These are phyloP conservation scores for Sphenostylis stenocarpa DNA, from an alignment of 306 rosid species.

Conservation along the genomic window DNA sequence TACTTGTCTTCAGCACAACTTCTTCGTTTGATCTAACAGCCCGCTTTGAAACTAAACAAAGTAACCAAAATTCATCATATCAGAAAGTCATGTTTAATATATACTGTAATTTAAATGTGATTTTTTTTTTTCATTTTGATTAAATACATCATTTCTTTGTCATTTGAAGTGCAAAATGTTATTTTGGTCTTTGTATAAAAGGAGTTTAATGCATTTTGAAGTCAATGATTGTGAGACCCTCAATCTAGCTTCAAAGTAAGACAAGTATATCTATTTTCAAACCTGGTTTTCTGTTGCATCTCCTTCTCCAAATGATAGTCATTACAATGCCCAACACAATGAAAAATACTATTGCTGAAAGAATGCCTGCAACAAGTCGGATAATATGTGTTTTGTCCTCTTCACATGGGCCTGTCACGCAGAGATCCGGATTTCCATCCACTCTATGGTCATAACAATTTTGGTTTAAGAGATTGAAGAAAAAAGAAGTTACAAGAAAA, in stretches of 20 bases:
- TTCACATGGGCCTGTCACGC: constrained; percentile 35
- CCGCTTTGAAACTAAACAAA: constrained; percentile 9
- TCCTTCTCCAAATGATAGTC: constrained; percentile 26
- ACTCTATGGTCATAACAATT: constrained; percentile 30
- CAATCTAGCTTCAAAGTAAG: not conserved
- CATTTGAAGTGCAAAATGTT: not conserved
- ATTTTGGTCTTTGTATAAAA: not conserved
- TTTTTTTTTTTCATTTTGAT: not conserved
- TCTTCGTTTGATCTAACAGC: not conserved
- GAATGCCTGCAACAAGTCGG: constrained; percentile 44
- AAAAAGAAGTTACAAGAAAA: not conserved
- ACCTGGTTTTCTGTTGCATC: constrained; percentile 27
- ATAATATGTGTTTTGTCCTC: constrained; percentile 23
- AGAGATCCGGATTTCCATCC: constrained; percentile 49
- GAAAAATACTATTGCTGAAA: constrained; percentile 27
- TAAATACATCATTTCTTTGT: not conserved
- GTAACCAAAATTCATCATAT: not conserved
- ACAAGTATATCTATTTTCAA: not conserved
- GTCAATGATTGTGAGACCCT: not conserved
- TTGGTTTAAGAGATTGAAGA: constrained; percentile 9
- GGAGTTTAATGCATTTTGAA: not conserved
- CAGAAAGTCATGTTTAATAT: not conserved
- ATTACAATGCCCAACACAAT: not conserved
- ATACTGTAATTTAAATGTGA: not conserved
- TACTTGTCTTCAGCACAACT: constrained; percentile 33